Conservation (phyloP, 176 grass and related monocot genomes). For the Oryza officinalis region DNA sequence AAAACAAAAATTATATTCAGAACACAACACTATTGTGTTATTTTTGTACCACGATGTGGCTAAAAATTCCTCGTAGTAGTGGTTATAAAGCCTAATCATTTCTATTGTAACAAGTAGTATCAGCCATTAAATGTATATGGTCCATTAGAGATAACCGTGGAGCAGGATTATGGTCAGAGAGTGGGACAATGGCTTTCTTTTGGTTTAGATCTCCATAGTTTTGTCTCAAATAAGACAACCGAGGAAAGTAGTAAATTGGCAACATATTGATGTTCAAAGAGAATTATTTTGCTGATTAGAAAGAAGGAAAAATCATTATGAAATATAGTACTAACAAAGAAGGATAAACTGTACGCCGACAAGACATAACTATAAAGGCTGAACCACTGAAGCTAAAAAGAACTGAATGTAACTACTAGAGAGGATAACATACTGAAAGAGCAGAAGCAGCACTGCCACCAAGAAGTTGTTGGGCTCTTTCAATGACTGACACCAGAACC, state of each 20-base stretch:
- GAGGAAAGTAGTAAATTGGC: neutral
- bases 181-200: neutral
- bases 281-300: neutral
- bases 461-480: conserved; percentile 71
- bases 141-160: neutral
- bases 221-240: neutral
- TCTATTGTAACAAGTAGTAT: neutral
- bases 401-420: conserved; percentile 21
- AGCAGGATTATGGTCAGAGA: neutral
- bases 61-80: neutral
- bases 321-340: conserved; percentile 3
- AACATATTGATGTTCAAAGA: conserved; percentile 20
- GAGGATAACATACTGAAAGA: conserved; percentile 71
- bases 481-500: conserved; percentile 73
- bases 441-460: conserved; percentile 57
- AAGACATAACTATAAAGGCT: neutral
- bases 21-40: neutral
- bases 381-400: conserved; percentile 2
- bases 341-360: neutral
- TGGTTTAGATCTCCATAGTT: neutral
- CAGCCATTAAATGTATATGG: neutral
- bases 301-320: neutral
- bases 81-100: neutral
- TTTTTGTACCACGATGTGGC: neutral
- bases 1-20: neutral